Evolutionary conservation across 345 rosid genomes (phyloP).

Genomic region (Rhodomyrtus tomentosa): DNA sequence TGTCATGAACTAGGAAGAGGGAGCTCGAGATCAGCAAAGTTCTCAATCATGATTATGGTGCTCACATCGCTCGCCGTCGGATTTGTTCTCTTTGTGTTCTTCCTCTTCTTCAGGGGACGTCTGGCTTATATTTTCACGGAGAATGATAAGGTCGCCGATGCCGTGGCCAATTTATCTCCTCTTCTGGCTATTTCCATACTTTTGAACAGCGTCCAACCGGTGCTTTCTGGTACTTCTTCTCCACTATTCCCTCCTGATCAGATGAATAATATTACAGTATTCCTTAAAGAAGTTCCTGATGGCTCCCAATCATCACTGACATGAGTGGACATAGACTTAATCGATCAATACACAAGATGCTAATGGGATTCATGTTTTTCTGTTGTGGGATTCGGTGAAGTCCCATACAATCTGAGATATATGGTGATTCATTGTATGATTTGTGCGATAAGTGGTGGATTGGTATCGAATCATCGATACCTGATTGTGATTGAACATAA

Average conservation of each 20-base stretch:
- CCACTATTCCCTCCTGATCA: background rate
- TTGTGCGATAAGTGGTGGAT: background rate
- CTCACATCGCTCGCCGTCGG: conserved; percentile 47
- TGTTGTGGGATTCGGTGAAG: background rate
- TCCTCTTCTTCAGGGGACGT: conserved; percentile 39
- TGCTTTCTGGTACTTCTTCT: conserved; percentile 48
- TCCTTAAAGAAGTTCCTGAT: background rate
- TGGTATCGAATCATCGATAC: background rate
- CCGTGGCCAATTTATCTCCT: conserved; percentile 63
- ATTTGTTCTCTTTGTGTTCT: conserved; percentile 22
- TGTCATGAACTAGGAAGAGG: conserved; percentile 75
- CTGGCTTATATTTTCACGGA: conserved; percentile 57
- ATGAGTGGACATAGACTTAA: background rate
- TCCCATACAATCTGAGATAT: background rate
- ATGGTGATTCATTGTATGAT: background rate
- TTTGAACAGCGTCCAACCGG: conserved; percentile 74
- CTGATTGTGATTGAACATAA: background rate
- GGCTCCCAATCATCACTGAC: background rate
- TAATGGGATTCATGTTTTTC: background rate
- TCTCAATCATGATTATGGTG: conserved; percentile 27
- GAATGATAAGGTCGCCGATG: conserved; percentile 38
- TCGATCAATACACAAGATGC: background rate
- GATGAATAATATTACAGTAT: background rate
- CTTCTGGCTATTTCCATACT: conserved; percentile 64
- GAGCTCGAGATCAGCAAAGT: conserved; percentile 30